Percentiles rank a stretch among this genome's conserved stretches.
These are phyloP conservation scores for Fusarium sublunatum DNA, from an alignment of 2,329 filamentous ascomycete species.

Conservation along the genomic window DNA sequence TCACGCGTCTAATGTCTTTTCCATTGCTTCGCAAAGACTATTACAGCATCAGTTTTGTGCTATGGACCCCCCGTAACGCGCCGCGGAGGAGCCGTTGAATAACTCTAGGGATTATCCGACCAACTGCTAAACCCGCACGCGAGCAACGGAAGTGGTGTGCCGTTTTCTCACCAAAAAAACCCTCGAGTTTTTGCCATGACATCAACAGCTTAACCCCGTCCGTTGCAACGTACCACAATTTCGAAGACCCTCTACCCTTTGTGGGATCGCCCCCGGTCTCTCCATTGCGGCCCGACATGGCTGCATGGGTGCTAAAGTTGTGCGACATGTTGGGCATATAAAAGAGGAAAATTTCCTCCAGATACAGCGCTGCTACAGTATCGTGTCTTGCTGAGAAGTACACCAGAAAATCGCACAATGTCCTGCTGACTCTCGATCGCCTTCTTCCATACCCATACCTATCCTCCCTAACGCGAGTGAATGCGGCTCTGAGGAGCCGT, in stretches of 20 bases:
- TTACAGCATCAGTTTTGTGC: background rate
- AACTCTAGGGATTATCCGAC: slow-evolving; percentile 1
- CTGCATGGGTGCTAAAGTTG: background rate
- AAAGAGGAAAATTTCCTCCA: slow-evolving; percentile 14
- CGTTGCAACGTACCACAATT: slow-evolving; percentile 30
- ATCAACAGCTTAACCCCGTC: slow-evolving; percentile 31
- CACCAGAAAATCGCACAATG: slow-evolving; percentile 23
- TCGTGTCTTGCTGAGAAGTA: background rate
- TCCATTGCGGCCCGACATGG: slow-evolving; percentile 38
- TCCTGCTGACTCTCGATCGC: slow-evolving; percentile 37
- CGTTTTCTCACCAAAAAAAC: slow-evolving; percentile 13
- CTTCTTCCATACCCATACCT: slow-evolving; percentile 31
- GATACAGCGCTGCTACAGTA: background rate
- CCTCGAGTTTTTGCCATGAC: slow-evolving; percentile 24
- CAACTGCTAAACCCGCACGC: slow-evolving; percentile 21
- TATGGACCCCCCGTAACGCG: background rate
- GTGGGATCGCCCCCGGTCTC: slow-evolving; percentile 27
- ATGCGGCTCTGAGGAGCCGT: slow-evolving; percentile 42
- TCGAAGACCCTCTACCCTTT: slow-evolving; percentile 25
- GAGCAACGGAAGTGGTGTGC: slow-evolving; percentile 33
- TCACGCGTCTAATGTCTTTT: background rate
- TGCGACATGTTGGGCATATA: slow-evolving; percentile 12
- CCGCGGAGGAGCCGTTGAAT: slow-evolving; percentile 10
- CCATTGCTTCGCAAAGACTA: background rate
- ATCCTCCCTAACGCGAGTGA: slow-evolving; percentile 37